Base-by-base conservation (phyloP, 1,284 basidiomycete genomes). In the Austropuccinia psidii region DNA sequence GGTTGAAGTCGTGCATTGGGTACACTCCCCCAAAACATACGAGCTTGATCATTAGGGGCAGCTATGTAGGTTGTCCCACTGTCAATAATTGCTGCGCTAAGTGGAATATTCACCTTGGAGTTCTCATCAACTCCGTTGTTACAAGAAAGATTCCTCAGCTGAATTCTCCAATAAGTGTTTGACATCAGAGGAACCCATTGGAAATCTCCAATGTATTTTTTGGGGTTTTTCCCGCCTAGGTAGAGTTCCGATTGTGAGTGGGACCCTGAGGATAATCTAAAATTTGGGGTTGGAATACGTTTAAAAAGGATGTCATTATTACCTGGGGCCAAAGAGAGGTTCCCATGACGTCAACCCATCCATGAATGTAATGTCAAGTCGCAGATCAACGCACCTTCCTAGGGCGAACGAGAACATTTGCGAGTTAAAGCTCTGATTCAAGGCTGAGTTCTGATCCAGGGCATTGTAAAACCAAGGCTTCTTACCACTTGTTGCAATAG, bases 381-480 rank as follows among this genome's bases (percentile, higher is more conserved):
- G n/a, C n/a, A 35, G 0, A 21, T 24, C 21, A 37, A 17, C 69
- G 50, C 13, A 65, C 70, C 70, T 52, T 73, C 70, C 70, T 49
- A 73, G 41, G 8, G 60, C 61, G 37, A 73, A 73, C 9, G 70
- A 73, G 39, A 73, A 73, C 70, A 73, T 73, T 43, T 65, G 21
- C 2, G 58, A 54, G n/a, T 24, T 45, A 11, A 65, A 9, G 43
- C 45, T 60, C 6, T 43, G 57, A 33, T 72, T 65, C 33, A 72
- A 54, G 45, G 33, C 52, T 60, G 45, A 24, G 47, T 72, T 72
- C 49, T 72, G 69, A 1, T 33, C 15, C 15, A 72, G 50, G 13
- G 69, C 69, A 49, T 72, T 72, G 27, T 72, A 72, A 33, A 72
- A 72, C 69, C 69, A 72, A 33, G 69, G 69, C 41, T 72, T 62